These are phyloP conservation scores for Aspergillus bombycis DNA, from an alignment of 2,329 filamentous ascomycete species.

Conservation along the genomic window DNA sequence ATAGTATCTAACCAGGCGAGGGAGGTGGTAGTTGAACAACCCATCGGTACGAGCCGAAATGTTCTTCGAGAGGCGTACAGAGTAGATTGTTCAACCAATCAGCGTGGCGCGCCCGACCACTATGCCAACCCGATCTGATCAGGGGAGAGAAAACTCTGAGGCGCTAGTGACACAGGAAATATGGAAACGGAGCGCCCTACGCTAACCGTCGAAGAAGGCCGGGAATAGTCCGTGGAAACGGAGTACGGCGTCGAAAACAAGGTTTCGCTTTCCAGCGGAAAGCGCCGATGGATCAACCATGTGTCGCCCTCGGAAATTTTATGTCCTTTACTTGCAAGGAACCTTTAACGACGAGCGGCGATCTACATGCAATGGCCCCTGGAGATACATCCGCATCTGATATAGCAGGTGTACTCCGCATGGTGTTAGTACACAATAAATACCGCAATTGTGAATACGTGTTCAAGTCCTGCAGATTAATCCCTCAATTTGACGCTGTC, in stretches of 20 bases:
- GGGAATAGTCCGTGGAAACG: constrained; percentile 12
- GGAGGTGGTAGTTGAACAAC: not conserved
- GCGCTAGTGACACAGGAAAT: constrained; percentile 6
- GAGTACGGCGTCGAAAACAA: constrained; percentile 1
- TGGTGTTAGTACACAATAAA: not conserved
- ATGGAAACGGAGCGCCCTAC: constrained; percentile 9
- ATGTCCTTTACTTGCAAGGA: not conserved
- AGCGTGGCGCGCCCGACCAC: not conserved
- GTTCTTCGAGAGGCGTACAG: constrained; percentile 1
- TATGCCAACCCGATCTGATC: constrained; percentile 7
- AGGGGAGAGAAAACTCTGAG: constrained; percentile 12
- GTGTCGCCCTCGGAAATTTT: constrained; percentile 5
- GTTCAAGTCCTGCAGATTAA: not conserved
- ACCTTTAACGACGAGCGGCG: not conserved
- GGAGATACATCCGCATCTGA: not conserved
- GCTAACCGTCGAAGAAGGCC: constrained; percentile 3
- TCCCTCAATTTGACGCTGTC: not conserved
- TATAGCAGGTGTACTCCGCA: not conserved
- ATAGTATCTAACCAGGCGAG: constrained; percentile 3
- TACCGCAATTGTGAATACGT: not conserved
- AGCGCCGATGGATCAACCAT: constrained; percentile 7
- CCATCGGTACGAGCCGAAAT: constrained; percentile 1
- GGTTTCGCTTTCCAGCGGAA: constrained; percentile 13
- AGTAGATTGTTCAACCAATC: constrained; percentile 1
- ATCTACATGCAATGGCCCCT: constrained; percentile 1